Evolutionary conservation across 2,329 filamentous ascomycete species (phyloP), one percentile per base, ranked within the genome.

Genomic region (Beauveria pseudobassiana): DNA sequence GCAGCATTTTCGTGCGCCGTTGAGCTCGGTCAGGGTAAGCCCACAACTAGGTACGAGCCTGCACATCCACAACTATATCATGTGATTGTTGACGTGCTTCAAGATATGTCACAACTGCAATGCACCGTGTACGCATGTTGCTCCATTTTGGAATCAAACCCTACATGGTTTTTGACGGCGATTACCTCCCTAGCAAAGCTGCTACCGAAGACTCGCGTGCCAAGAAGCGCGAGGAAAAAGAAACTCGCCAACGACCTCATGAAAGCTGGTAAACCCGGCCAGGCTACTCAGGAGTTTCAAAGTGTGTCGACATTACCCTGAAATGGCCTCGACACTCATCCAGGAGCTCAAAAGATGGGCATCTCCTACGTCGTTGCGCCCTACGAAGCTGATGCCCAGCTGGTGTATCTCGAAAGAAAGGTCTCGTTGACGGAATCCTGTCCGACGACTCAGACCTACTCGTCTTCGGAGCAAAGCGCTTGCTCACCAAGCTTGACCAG

Each of bases 401-500:
- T 99, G 68, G 93, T 92, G 28, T 99, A 98, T 71, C 82, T 99
- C 43, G 95, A 99, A 75, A 87, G 87, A 55, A 91, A 63, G 93
- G 93, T 1, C 78, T 93, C 56, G 89, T 97, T 67, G 79, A 87
- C 67, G 96, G 91, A 28, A 96, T 99, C 65, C 78, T 99, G 42
- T 97, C 95, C 0, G 95, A 99, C 72, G 95, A 99, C 73, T 99
- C 95, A 0, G 95, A 99, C 76, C 80, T 99, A 62, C 79, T 99
- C 40, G 95, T 99, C 0, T 99, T 99, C 68, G 95, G 95, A 18
- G 93, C 93, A 26, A 93, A 91, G 74, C 85, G 90, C 59, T 81
- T 99, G 14, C 78, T 99, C 63, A 98, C 95, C 5, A 99, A 99
- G 74, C 81, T 99, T 58, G 93, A 97, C 69, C 89, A 96, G 72